Base-by-base conservation (phyloP, 192 early-diverging fungal genomes). In the Linnemannia zychae region DNA sequence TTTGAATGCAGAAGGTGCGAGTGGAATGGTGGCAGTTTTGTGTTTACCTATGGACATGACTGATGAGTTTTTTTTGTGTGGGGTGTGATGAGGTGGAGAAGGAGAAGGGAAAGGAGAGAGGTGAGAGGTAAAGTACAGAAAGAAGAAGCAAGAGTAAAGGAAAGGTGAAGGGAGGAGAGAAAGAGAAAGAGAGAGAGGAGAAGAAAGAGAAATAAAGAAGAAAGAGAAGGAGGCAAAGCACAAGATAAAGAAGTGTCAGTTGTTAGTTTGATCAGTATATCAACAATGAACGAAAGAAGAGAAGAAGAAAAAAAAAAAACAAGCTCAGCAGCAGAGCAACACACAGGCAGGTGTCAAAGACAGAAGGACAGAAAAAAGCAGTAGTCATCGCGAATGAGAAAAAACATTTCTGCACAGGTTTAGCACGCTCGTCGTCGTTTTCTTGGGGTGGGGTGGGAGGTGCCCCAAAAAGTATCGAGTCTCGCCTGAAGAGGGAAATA, bases 41-140 rank as follows among this genome's bases (percentile, higher is more conserved):
- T 71, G 12, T 46, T 71, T 46, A 71, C 69, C 38, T 71, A 71
- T 71, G 24, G 69, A 48, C 69, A 71, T 71, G 7, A 13, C 28
- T 63, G 57, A 63, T 63, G 57, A 63, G 57, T 63, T 28, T 24
- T 31, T n/a, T 24, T 31, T n/a, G 24, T 28, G 28, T 31, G 57
- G 11, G 31, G 52, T 6, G 20, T 37, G 34, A 40, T 49, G 18
- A 44, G 15, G 48, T 49, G 34, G n/a, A n/a, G n/a, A n/a, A n/a
- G n/a, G n/a, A n/a, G n/a, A n/a, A n/a, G n/a, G n/a, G n/a, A n/a
- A 46, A 24, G 47, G 44, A 50, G 24, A 11, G 68, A 70, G 31
- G 71, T 13, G 22, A 50, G 47, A 72, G 36, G 24, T 36, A 9
- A 46, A 20, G 20, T 20, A 38, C 36, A 70, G 1, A 47, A 38